Conservation (phyloP, 2,329 filamentous ascomycete species). For the Neurospora sp. region DNA sequence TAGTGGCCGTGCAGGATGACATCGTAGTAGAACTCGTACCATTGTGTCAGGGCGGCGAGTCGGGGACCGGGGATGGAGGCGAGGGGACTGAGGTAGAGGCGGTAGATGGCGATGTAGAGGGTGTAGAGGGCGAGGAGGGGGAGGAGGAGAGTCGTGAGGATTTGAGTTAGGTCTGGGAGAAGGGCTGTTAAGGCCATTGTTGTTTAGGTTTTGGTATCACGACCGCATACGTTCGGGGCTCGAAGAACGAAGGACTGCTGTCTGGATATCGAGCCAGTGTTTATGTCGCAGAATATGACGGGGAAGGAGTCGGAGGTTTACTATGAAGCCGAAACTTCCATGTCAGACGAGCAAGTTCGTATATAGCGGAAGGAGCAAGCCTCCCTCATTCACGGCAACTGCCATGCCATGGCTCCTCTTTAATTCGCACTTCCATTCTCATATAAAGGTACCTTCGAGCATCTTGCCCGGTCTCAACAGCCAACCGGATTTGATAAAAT, state of each 20-base stretch:
- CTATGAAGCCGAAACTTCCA: neutral
- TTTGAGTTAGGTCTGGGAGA: neutral
- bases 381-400: neutral
- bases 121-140: neutral
- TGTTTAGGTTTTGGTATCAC: neutral
- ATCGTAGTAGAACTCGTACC: constrained; percentile 26
- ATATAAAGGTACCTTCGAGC: no score
- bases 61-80: constrained; percentile 24
- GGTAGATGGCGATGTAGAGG: constrained; percentile 3
- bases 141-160: neutral
- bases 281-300: neutral
- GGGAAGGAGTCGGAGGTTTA: neutral
- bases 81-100: constrained; percentile 10
- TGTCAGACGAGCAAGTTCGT: neutral
- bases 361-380: neutral
- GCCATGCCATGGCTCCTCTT: neutral
- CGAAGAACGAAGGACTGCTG: neutral
- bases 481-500: no score
- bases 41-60: constrained; percentile 21
- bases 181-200: neutral
- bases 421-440: no score
- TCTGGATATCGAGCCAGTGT: neutral
- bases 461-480: no score
- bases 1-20: constrained; percentile 20
- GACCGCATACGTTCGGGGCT: neutral